Evolutionary conservation across 257 asterid species (phyloP).

Genomic region (Oldenlandia corymbosa): DNA sequence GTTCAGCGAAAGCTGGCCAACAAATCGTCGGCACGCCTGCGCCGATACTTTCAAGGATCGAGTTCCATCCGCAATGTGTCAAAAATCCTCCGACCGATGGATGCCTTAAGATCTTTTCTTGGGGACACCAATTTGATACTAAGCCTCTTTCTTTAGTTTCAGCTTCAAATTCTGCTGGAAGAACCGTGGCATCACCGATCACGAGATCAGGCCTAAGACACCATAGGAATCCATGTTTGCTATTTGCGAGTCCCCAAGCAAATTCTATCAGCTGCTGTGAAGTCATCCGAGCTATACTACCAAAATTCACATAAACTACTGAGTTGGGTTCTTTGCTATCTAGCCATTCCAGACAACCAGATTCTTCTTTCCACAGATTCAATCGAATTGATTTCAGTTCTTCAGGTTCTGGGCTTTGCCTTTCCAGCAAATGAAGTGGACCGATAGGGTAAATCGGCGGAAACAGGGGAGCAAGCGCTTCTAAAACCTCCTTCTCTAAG

Average conservation of each 20-base stretch:
- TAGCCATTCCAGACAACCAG: conserved; percentile 20
- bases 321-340: conserved; percentile 18
- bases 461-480: conserved; percentile 8
- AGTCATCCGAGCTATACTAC: conserved; percentile 20
- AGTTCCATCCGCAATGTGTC: no score
- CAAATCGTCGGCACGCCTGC: conserved; percentile 28
- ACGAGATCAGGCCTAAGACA: conserved; percentile 24
- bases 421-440: conserved; percentile 16
- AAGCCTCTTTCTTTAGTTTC: conserved; percentile 18
- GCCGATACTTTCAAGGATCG: no score
- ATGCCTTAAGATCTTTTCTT: conserved; percentile 2
- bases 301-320: conserved; percentile 32
- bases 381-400: conserved; percentile 15
- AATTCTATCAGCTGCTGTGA: conserved; percentile 17
- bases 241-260: conserved; percentile 29
- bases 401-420: neutral
- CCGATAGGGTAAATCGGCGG: conserved; percentile 25
- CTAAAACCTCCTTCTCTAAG: conserved; percentile 9
- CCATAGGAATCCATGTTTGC: conserved; percentile 21
- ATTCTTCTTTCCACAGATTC: conserved; percentile 30
- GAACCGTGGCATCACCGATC: conserved; percentile 16
- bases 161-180: conserved; percentile 16
- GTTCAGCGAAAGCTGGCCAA: conserved; percentile 24
- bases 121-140: conserved; percentile 28
- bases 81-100: no score